Evolutionary conservation across 2,329 filamentous ascomycete species (phyloP).

Genomic region (Cryoendolithus antarcticus): DNA sequence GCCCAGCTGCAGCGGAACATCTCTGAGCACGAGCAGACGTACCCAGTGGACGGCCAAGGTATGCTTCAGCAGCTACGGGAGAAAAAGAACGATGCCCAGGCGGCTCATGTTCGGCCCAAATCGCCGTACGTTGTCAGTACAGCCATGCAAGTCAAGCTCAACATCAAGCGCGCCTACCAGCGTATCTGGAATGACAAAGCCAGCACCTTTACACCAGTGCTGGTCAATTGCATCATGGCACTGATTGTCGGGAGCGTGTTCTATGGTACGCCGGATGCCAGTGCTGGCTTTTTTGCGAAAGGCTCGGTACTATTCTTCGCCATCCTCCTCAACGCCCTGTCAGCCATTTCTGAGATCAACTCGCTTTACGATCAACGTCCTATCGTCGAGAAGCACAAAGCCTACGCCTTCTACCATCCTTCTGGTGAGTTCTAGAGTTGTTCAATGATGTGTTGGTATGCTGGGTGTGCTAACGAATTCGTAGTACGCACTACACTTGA

Average conservation of each 20-base stretch:
- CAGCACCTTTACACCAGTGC: slow-evolving; percentile 34
- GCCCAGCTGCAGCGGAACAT: slow-evolving; percentile 36
- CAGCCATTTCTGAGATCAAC: slow-evolving; percentile 54
- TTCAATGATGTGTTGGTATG: too few species aligned
- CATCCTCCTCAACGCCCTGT: slow-evolving; percentile 47
- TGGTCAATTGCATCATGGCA: slow-evolving; percentile 42
- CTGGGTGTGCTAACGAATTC: too few species aligned
- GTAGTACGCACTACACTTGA: too few species aligned
- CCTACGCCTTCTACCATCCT: slow-evolving; percentile 27
- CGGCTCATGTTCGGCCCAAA: slow-evolving; percentile 40
- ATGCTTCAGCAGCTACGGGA: slow-evolving; percentile 33
- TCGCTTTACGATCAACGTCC: slow-evolving; percentile 41
- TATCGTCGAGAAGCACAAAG: slow-evolving; percentile 33
- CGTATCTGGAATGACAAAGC: slow-evolving; percentile 41
- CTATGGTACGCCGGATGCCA: slow-evolving; percentile 39
- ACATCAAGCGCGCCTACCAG: slow-evolving; percentile 38
- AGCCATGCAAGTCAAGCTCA: slow-evolving; percentile 41
- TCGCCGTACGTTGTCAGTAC: slow-evolving; percentile 48
- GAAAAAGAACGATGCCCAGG: slow-evolving; percentile 39
- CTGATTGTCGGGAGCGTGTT: slow-evolving; percentile 52
- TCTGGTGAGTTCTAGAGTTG: slow-evolving; percentile 31
- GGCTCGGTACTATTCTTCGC: slow-evolving; percentile 50
- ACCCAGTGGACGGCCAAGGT: slow-evolving; percentile 31
- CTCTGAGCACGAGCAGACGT: slow-evolving; percentile 35
- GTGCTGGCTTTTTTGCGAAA: slow-evolving; percentile 41